phyloP scores from a whole-genome alignment of 352 stramenopile genomes.

The Phytophthora pistaciae region DNA sequence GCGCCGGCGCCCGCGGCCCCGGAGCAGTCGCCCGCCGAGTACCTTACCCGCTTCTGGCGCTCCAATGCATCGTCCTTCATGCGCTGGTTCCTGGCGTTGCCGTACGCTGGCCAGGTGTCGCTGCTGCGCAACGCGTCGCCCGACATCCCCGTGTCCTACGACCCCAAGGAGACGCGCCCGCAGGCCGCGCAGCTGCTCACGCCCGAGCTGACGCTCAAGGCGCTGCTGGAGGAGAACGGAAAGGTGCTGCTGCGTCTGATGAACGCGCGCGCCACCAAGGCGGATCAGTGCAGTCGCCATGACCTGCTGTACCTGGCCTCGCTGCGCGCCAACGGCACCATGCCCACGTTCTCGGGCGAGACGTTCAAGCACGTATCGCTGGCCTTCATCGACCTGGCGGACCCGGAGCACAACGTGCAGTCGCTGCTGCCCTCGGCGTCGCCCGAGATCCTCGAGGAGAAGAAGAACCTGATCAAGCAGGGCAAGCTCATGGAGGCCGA shows the following conservation, averaged over 20 bases:
- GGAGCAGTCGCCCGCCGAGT: constrained; percentile 56
- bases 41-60: constrained; percentile 80
- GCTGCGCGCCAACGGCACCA: constrained; percentile 65
- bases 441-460: constrained; percentile 58
- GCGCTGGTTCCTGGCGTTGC: constrained; percentile 85
- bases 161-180: constrained; percentile 49
- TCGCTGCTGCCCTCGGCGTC: constrained; percentile 79
- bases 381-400: constrained; percentile 79
- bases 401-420: constrained; percentile 82
- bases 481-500: constrained; percentile 85
- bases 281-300: constrained; percentile 78
- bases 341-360: constrained; percentile 89
- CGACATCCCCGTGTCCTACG: constrained; percentile 76
- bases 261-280: constrained; percentile 74
- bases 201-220: constrained; percentile 78
- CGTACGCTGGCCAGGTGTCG: constrained; percentile 79
- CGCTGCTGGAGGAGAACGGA: constrained; percentile 80
- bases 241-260: constrained; percentile 82
- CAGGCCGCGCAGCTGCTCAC: constrained; percentile 74
- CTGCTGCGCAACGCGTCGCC: constrained; percentile 83
- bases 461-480: constrained; percentile 72
- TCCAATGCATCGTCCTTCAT: constrained; percentile 82
- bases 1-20: not conserved
- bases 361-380: constrained; percentile 81
- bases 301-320: constrained; percentile 78